These are phyloP conservation scores for Botrytis cinerea DNA, from an alignment of 2,329 filamentous ascomycete species.

Conservation along the genomic window DNA sequence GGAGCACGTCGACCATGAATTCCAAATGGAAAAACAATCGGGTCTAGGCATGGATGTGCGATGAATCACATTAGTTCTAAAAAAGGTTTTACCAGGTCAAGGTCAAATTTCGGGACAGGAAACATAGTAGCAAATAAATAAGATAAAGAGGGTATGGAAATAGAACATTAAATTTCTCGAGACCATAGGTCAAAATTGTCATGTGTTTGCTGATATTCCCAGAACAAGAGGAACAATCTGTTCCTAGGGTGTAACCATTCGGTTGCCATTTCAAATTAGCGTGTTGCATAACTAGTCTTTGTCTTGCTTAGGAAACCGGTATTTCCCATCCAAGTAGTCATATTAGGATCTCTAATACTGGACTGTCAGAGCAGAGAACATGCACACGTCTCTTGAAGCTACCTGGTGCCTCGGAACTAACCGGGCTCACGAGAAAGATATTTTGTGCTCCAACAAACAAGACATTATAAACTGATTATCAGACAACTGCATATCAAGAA, in stretches of 20 bases:
- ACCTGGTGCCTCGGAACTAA: background rate
- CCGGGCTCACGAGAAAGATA: background rate
- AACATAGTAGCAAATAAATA: background rate
- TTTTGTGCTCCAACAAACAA: background rate
- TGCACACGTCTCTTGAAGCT: background rate
- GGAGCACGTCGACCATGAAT: background rate
- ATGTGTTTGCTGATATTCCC: background rate
- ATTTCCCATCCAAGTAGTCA: background rate
- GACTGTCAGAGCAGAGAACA: background rate
- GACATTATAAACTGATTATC: background rate
- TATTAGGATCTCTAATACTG: background rate
- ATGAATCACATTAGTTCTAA: background rate
- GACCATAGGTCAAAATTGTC: background rate
- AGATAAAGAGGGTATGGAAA: background rate
- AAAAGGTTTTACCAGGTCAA: background rate
- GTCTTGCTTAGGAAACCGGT: background rate
- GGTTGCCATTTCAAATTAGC: background rate
- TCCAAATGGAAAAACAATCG: background rate
- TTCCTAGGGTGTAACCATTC: background rate
- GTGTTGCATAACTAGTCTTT: background rate
- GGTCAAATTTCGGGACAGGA: background rate
- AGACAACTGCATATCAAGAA: too few species aligned
- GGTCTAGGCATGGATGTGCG: background rate
- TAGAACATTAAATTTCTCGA: background rate
- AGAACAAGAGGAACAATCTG: background rate